Evolutionary conservation across 257 asterid genomes (phyloP).

Genomic region (Scutellaria minor): DNA sequence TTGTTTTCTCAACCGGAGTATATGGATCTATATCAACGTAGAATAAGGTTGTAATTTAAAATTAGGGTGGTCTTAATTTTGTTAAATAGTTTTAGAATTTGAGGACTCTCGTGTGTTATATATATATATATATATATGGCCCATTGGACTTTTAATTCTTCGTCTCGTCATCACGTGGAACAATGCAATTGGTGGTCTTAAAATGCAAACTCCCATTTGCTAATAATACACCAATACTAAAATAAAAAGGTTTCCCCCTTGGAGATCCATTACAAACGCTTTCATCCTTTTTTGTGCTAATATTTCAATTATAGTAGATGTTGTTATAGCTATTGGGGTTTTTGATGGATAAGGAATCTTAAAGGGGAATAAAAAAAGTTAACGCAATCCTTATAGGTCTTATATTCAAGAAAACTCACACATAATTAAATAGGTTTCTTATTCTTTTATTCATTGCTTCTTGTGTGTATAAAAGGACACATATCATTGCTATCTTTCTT

Average conservation of each 20-base stretch:
- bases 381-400: conserved; percentile 45
- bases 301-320: conserved; percentile 33
- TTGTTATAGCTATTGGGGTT: conserved; percentile 27
- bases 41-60: too few relatives aligned
- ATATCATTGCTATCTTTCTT: not conserved
- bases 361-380: conserved; percentile 45
- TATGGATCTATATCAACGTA: too few relatives aligned
- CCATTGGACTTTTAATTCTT: too few relatives aligned
- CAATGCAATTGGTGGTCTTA: conserved; percentile 62
- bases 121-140: too few relatives aligned
- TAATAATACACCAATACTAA: conserved; percentile 37
- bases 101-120: too few relatives aligned
- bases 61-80: too few relatives aligned
- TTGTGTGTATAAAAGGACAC: conserved; percentile 42
- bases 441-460: conserved; percentile 10
- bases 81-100: too few relatives aligned
- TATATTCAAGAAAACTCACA: conserved; percentile 17
- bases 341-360: conserved; percentile 60
- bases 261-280: not conserved
- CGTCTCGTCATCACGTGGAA: too few relatives aligned
- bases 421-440: conserved; percentile 12
- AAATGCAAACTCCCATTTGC: conserved; percentile 44
- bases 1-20: too few relatives aligned
- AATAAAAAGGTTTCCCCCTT: not conserved
- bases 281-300: not conserved